These are phyloP conservation scores for Candida qinlingensis DNA, from an alignment of 805 yeast species.

Conservation along the genomic window DNA sequence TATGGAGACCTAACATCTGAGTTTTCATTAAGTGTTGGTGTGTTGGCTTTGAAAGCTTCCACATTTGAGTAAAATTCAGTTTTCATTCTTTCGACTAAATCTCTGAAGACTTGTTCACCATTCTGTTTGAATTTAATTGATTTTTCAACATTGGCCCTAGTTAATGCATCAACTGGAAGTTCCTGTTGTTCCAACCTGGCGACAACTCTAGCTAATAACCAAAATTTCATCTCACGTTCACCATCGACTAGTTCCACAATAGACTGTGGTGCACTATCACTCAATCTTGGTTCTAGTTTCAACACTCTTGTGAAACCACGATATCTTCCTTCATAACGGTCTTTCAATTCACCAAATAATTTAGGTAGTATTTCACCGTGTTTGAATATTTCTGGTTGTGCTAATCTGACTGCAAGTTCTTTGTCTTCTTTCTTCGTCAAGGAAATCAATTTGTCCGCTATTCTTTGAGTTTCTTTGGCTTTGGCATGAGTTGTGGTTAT, in stretches of 20 bases:
- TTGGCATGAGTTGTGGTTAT: constrained; percentile 70
- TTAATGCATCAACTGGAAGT: constrained; percentile 44
- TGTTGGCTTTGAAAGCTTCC: constrained; percentile 12
- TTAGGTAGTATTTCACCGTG: constrained; percentile 53
- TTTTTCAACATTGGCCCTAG: constrained; percentile 51
- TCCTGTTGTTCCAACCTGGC: constrained; percentile 73
- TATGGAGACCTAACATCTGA: constrained; percentile 16
- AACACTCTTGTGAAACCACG: constrained; percentile 87
- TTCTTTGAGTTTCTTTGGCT: constrained; percentile 62
- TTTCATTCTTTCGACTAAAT: constrained; percentile 57
- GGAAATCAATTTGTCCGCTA: constrained; percentile 59
- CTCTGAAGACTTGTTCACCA: constrained; percentile 49
- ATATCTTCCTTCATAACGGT: constrained; percentile 54
- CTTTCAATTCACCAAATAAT: constrained; percentile 56
- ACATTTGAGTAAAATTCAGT: constrained; percentile 33
- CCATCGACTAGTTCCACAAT: constrained; percentile 83
- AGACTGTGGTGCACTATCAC: constrained; percentile 88
- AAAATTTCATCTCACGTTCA: constrained; percentile 61
- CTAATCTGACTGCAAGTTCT: constrained; percentile 26
- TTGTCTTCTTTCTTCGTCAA: constrained; percentile 42
- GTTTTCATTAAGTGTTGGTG: constrained; percentile 14
- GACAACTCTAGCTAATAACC: constrained; percentile 75
- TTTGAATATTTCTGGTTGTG: constrained; percentile 41
- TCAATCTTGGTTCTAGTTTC: constrained; percentile 76
- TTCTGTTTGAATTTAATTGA: constrained; percentile 40